Percentiles rank a stretch among this genome's conserved stretches.
phyloP scores from a whole-genome alignment of 1,139 yeast genomes.

The Saccharomyces pastorianus region DNA sequence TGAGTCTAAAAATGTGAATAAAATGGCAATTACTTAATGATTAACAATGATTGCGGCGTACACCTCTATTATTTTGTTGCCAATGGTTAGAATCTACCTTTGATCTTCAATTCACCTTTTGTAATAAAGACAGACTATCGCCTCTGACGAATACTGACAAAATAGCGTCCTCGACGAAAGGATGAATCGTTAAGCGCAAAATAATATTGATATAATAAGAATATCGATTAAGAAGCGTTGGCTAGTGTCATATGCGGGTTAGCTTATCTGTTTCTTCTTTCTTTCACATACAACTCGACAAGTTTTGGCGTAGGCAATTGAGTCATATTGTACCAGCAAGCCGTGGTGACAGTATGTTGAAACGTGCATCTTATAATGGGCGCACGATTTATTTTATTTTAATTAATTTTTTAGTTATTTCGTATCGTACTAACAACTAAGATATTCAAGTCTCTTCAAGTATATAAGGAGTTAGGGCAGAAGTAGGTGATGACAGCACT shows the following conservation, averaged over 20 bases:
- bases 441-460: neutral
- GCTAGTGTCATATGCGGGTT: neutral
- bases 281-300: neutral
- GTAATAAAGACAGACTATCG: neutral
- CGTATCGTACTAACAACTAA: neutral
- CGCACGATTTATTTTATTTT: neutral
- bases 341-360: neutral
- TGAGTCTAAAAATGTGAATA: neutral
- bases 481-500: neutral
- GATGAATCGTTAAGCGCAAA: neutral
- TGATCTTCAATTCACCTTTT: neutral
- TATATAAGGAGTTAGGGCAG: neutral
- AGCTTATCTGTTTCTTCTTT: neutral
- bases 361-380: neutral
- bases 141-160: neutral
- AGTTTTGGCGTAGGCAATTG: neutral
- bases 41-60: neutral
- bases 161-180: constrained; percentile 1
- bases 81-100: neutral
- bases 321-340: neutral
- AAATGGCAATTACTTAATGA: neutral
- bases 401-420: neutral
- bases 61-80: too few species aligned
- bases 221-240: neutral
- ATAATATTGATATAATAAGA: neutral